Base-by-base conservation (phyloP, 352 stramenopile species). In the Phytophthora quininea region DNA sequence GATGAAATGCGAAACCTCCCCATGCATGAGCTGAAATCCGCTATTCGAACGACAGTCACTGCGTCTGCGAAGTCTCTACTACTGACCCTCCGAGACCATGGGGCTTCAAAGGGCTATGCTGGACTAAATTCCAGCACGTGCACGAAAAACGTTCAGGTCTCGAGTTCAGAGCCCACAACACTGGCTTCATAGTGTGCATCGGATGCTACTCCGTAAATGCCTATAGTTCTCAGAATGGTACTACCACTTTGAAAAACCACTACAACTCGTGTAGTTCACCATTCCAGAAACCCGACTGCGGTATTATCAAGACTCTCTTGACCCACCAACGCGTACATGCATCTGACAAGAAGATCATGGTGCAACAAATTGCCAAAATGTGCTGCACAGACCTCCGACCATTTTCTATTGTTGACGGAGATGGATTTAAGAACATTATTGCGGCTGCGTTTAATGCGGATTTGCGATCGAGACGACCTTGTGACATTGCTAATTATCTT, bases 371-470 rank as follows among this genome's bases (percentile, higher is more conserved):
- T 40, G 0, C 35, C 6, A 40, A 11, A 40, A 40, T 40, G 35
- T 45, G 54, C 10, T 53, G 42, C 42, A 1, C 32, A 10, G 40
- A 60, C 35, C 14, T 60, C 30, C 30, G 15, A 11, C 54, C 19
- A 27, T 52, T 60, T 45, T 32, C 38, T 3, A 43, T 52, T 52
- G 42, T 53, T 14, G 6, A 38, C 4, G 54, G 54, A 14, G 27
- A 32, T 24, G 54, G 42, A n/a, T 60, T 60, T 45, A 43, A 31
- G 27, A 30, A 40, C 4, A 12, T 60, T 0, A 42, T 4, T 40
- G 38, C 53, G 12, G 38, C 31, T 8, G 24, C 51, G 2, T 59
- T 45, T 24, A 29, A 59, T 15, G 51, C 53, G 31, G 54, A 29
- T 24, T 35, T 61, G 30, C 29, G 43, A 12, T 52, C 42, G 0